Evolutionary conservation across 1,284 basidiomycete genomes (phyloP).

Genomic region (Apiotrichum gracile): DNA sequence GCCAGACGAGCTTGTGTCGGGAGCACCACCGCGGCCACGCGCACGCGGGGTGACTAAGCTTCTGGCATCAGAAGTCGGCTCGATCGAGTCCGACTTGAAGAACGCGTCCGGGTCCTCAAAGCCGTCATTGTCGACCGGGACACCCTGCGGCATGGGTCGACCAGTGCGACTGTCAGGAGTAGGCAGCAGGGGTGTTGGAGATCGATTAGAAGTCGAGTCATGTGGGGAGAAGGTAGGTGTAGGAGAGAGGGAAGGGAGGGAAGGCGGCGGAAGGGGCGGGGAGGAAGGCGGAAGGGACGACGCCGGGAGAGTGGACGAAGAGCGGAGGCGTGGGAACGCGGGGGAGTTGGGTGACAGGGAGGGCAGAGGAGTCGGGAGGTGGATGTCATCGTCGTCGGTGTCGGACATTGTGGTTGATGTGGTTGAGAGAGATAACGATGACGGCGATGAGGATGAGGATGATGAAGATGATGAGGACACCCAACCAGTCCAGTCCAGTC

Average conservation of each 20-base stretch:
- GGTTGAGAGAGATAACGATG: too few relatives aligned
- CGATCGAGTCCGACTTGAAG: slow-evolving; percentile 49
- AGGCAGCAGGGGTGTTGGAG: too few relatives aligned
- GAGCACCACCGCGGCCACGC: neutral
- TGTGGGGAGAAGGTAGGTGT: too few relatives aligned
- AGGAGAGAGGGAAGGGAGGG: too few relatives aligned
- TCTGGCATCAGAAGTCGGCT: slow-evolving; percentile 34
- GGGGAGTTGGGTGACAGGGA: too few relatives aligned
- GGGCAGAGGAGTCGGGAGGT: too few relatives aligned
- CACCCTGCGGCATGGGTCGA: slow-evolving; percentile 46
- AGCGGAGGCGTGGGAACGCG: neutral
- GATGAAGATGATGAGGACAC: too few relatives aligned
- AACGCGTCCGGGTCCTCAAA: slow-evolving; percentile 75
- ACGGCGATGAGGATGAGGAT: too few relatives aligned
- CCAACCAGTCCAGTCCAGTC: too few relatives aligned
- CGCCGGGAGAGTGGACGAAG: neutral
- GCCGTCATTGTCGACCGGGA: slow-evolving; percentile 70
- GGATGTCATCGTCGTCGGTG: too few relatives aligned
- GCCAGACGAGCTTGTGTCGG: neutral
- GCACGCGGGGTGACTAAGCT: neutral
- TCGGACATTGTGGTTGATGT: neutral
- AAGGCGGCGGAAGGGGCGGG: neutral
- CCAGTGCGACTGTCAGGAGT: slow-evolving; percentile 32
- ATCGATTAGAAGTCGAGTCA: too few relatives aligned
- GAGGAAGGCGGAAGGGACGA: neutral